Conservation (phyloP, 176 grass and related monocot genomes). For the Triticum monococcum region DNA sequence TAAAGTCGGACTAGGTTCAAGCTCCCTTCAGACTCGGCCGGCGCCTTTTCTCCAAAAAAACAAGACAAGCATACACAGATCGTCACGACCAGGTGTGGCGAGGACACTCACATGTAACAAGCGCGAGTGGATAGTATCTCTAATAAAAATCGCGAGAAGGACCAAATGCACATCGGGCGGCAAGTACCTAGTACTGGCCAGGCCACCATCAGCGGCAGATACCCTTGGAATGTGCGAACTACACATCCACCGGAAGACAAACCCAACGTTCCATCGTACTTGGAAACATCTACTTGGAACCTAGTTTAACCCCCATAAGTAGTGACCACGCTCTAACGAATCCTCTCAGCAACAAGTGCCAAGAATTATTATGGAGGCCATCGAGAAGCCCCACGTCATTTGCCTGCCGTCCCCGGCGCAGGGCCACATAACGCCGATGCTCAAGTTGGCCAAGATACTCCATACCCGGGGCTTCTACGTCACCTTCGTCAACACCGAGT, state of each 20-base stretch:
- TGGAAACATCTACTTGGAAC: too few species aligned
- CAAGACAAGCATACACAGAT: too few species aligned
- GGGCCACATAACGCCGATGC: constrained; percentile 55
- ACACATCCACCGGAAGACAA: not conserved
- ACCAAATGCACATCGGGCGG: not conserved
- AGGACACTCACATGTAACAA: too few species aligned
- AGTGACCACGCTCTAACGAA: not conserved
- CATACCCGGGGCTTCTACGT: constrained; percentile 34
- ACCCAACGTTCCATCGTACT: too few species aligned
- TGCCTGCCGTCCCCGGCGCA: constrained; percentile 46
- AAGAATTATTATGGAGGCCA: not conserved
- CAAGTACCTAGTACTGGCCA: not conserved
- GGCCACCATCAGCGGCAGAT: not conserved
- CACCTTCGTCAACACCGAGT: constrained; percentile 65
- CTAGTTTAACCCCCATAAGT: not conserved
- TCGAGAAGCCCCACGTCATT: not conserved
- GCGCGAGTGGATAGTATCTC: too few species aligned
- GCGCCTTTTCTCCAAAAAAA: too few species aligned
- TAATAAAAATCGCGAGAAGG: not conserved
- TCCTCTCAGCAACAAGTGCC: not conserved
- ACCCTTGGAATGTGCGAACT: not conserved
- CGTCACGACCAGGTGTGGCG: too few species aligned
- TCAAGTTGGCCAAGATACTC: constrained; percentile 1
- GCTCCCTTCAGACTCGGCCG: too few species aligned
- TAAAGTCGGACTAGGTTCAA: too few species aligned